Conservation (phyloP, 2,329 filamentous ascomycete genomes). For the Exophiala lecanii-corni region DNA sequence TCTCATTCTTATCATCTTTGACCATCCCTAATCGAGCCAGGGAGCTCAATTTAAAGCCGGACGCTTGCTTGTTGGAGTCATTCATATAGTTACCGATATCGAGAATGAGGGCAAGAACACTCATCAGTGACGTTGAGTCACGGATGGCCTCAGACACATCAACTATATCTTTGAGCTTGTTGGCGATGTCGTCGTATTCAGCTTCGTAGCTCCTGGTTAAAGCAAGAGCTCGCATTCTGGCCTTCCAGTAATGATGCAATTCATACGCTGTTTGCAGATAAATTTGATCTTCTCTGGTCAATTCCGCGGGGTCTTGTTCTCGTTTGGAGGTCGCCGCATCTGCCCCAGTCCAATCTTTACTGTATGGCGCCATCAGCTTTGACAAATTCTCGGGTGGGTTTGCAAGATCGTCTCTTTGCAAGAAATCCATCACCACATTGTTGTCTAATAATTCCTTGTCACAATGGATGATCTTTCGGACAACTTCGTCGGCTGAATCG, state of each 20-base stretch:
- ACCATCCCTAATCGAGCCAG: slow-evolving; percentile 92
- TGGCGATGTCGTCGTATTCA: slow-evolving; percentile 88
- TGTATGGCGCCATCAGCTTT: slow-evolving; percentile 91
- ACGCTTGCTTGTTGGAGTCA: slow-evolving; percentile 96
- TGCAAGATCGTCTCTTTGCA: slow-evolving; percentile 88
- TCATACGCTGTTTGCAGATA: slow-evolving; percentile 92
- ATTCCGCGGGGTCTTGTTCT: slow-evolving; percentile 79
- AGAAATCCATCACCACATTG: slow-evolving; percentile 89
- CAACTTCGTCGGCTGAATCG: slow-evolving; percentile 74
- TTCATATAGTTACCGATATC: slow-evolving; percentile 99
- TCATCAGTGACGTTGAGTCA: slow-evolving; percentile 90
- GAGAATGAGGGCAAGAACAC: slow-evolving; percentile 88
- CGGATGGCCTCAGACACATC: slow-evolving; percentile 81
- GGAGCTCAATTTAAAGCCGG: slow-evolving; percentile 95
- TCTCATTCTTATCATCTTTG: slow-evolving; percentile 98
- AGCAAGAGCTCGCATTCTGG: slow-evolving; percentile 83
- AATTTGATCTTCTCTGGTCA: slow-evolving; percentile 92
- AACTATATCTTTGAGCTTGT: slow-evolving; percentile 81
- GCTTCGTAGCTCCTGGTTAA: slow-evolving; percentile 77
- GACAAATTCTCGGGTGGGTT: slow-evolving; percentile 84
- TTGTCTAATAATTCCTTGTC: slow-evolving; percentile 86
- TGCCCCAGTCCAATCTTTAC: slow-evolving; percentile 91
- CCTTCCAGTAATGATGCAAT: slow-evolving; percentile 97
- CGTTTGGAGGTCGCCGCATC: slow-evolving; percentile 71
- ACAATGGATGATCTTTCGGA: slow-evolving; percentile 92